Percentiles rank a stretch among this genome's conserved stretches.
Conservation (phyloP, 2,329 filamentous ascomycete genomes). For the Fusarium haematococcum region DNA sequence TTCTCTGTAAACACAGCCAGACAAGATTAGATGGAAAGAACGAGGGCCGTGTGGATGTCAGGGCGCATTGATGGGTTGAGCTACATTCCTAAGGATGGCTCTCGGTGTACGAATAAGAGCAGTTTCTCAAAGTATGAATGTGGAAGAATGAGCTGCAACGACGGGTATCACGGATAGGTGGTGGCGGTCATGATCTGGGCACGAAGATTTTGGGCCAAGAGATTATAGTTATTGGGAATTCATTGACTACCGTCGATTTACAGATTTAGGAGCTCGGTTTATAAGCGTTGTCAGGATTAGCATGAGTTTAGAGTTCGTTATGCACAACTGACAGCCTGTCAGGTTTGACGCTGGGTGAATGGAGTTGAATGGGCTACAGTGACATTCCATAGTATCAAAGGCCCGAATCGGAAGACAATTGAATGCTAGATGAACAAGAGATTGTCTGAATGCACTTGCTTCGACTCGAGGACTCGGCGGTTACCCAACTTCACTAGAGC, state of each 20-base stretch:
- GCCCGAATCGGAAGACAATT: background rate
- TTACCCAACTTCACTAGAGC: conserved; percentile 19
- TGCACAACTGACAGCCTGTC: background rate
- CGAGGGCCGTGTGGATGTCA: background rate
- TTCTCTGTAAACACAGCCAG: conserved; percentile 59
- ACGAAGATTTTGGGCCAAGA: conserved; percentile 2
- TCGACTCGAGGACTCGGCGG: background rate
- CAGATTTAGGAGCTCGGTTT: conserved; percentile 10
- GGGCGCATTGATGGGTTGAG: conserved; percentile 20
- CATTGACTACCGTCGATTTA: conserved; percentile 6
- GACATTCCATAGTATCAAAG: background rate
- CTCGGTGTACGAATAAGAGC: conserved; percentile 34
- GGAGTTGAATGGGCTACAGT: background rate
- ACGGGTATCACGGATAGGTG: background rate
- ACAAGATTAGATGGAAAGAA: conserved; percentile 5
- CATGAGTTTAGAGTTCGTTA: conserved; percentile 1
- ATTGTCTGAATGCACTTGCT: background rate
- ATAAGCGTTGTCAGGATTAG: conserved; percentile 19
- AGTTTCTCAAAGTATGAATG: conserved; percentile 4
- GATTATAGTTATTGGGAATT: background rate
- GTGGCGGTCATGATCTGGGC: background rate
- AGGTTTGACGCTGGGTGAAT: background rate
- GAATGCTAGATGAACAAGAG: background rate
- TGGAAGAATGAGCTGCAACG: conserved; percentile 11
- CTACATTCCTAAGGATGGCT: conserved; percentile 1